A percentile compares a stretch with the other conserved stretches of the same genome.
Conservation (phyloP, 495 filamentous ascomycete species). For the Trichoderma reesei region DNA sequence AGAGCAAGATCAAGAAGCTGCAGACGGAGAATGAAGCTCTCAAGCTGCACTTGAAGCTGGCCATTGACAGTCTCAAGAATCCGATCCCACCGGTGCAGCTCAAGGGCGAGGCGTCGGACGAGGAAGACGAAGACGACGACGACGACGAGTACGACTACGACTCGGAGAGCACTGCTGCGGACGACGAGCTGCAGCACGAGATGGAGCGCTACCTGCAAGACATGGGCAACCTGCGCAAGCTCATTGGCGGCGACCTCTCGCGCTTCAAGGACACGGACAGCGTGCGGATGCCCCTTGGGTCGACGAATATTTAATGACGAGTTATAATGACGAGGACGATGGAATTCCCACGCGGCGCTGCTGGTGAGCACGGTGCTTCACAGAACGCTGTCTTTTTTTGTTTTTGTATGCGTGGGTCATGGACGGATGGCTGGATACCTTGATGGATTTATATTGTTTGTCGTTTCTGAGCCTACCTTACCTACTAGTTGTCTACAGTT, state of each 20-base stretch:
- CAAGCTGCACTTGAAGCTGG: slow-evolving; percentile 73
- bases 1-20: slow-evolving; percentile 81
- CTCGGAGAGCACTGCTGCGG: slow-evolving; percentile 35
- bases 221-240: slow-evolving; percentile 69
- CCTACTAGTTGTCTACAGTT: too few species aligned
- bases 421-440: background rate
- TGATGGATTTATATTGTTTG: background rate
- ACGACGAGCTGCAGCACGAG: slow-evolving; percentile 53
- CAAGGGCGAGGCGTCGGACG: slow-evolving; percentile 26
- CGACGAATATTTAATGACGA: background rate
- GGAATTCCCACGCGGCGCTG: too few species aligned
- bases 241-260: slow-evolving; percentile 65
- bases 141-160: slow-evolving; percentile 33
- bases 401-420: background rate
- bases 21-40: slow-evolving; percentile 85
- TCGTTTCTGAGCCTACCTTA: too few species aligned
- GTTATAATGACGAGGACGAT: background rate
- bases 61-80: slow-evolving; percentile 77
- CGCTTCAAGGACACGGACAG: slow-evolving; percentile 34
- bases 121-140: too few species aligned
- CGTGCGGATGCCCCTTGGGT: slow-evolving; percentile 20
- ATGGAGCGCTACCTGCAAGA: slow-evolving; percentile 68
- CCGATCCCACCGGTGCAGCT: slow-evolving; percentile 56
- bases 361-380: background rate
- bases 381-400: background rate